Evolutionary conservation across 23 red algal genomes (phyloP).

Genomic region (Porphyridium purpureum): DNA sequence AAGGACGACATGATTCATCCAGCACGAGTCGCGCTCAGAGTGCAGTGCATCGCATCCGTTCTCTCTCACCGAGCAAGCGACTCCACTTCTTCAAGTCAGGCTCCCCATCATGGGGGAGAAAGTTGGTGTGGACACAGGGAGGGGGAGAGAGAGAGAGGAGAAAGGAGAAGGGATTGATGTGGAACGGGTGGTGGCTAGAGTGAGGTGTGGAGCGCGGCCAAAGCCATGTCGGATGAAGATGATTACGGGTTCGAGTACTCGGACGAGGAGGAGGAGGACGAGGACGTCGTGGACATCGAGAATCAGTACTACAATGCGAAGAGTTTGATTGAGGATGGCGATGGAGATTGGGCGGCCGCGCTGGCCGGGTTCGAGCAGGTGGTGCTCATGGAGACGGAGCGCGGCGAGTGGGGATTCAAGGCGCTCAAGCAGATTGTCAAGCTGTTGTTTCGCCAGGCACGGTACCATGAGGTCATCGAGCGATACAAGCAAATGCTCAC

Average conservation of each 20-base stretch:
- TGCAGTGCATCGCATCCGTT: too few species aligned
- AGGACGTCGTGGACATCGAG: conserved; percentile 85
- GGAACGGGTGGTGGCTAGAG: too few species aligned
- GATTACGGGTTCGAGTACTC: conserved; percentile 93
- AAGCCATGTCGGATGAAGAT: conserved; percentile 74
- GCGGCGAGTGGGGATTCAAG: conserved; percentile 95
- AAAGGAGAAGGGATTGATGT: too few species aligned
- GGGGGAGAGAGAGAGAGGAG: too few species aligned
- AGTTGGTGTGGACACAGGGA: too few species aligned
- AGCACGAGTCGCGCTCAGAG: too few species aligned
- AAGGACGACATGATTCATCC: too few species aligned
- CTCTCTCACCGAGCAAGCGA: too few species aligned
- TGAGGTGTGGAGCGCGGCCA: too few species aligned
- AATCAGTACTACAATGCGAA: conserved; percentile 82
- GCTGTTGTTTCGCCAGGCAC: conserved; percentile 39
- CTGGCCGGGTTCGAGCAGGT: conserved; percentile 57
- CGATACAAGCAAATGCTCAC: conserved; percentile 74
- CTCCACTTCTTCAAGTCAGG: too few species aligned
- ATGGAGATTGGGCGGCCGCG: conserved; percentile 34
- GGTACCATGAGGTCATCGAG: conserved; percentile 45
- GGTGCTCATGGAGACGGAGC: conserved; percentile 56
- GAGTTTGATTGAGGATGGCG: conserved; percentile 34
- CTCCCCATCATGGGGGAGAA: too few species aligned
- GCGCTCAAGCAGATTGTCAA: conserved; percentile 93
- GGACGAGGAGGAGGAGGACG: conserved; percentile 74